Conservation (phyloP, 2,329 filamentous ascomycete genomes). For the Calonectria honghensis region DNA sequence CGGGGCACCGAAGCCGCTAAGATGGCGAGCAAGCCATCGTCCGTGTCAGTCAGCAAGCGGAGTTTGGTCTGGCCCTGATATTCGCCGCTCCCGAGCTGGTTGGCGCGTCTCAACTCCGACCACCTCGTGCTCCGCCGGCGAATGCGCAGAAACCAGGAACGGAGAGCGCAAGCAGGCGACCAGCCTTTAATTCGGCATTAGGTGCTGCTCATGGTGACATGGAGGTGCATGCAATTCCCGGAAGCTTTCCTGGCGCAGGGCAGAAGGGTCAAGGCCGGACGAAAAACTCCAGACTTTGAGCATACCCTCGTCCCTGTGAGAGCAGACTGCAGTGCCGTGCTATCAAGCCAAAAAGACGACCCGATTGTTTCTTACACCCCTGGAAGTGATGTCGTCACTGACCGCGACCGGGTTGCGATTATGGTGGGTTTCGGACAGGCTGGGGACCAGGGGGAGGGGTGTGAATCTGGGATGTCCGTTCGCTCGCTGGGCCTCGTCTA, state of each 20-base stretch:
- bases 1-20: slow-evolving; percentile 31
- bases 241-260: slow-evolving; percentile 3
- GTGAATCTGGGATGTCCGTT: slow-evolving; percentile 12
- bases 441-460: slow-evolving; percentile 30
- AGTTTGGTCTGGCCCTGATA: slow-evolving; percentile 6
- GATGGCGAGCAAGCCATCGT: slow-evolving; percentile 3
- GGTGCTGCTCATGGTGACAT: not conserved
- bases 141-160: slow-evolving; percentile 6
- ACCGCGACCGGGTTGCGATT: slow-evolving; percentile 29
- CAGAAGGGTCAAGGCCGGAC: slow-evolving; percentile 7
- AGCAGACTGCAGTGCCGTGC: slow-evolving; percentile 1
- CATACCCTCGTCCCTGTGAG: not conserved
- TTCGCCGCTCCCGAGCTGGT: slow-evolving; percentile 13
- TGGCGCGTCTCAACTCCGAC: slow-evolving; percentile 20
- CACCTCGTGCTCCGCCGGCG: not conserved
- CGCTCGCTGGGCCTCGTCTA: slow-evolving; percentile 25
- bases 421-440: slow-evolving; percentile 17
- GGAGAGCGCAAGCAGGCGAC: slow-evolving; percentile 1
- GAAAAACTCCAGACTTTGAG: not conserved
- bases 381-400: slow-evolving; percentile 29
- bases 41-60: slow-evolving; percentile 15
- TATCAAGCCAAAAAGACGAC: slow-evolving; percentile 10
- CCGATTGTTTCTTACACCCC: slow-evolving; percentile 12
- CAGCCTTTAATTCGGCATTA: slow-evolving; percentile 14
- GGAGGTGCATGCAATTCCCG: slow-evolving; percentile 12